These are phyloP conservation scores for Candida insectorum DNA, from an alignment of 805 yeast species.

Conservation along the genomic window DNA sequence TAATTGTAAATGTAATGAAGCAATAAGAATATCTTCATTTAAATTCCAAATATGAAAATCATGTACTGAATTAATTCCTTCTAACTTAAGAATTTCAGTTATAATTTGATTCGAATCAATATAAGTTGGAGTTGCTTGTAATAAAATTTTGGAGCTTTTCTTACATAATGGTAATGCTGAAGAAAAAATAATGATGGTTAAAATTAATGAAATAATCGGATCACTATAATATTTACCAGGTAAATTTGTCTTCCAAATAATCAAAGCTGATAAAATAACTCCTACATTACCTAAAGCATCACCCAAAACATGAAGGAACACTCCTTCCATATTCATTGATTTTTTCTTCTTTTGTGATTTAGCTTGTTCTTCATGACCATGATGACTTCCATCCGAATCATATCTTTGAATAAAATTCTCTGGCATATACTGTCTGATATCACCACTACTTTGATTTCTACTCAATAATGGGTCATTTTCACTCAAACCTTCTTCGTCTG, in stretches of 20 bases:
- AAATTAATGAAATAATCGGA: conserved; percentile 80
- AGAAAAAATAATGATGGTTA: conserved; percentile 84
- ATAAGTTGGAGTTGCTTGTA: conserved; percentile 90
- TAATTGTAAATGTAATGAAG: conserved; percentile 84
- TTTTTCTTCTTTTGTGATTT: conserved; percentile 30
- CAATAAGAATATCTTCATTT: conserved; percentile 81
- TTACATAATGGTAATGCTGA: conserved; percentile 89
- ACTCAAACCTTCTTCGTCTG: conserved; percentile 1
- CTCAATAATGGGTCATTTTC: conserved; percentile 6
- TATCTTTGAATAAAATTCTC: conserved; percentile 43
- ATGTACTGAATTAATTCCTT: conserved; percentile 80
- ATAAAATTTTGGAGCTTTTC: conserved; percentile 77
- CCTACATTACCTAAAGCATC: conserved; percentile 96
- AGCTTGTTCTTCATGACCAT: neutral
- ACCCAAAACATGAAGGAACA: conserved; percentile 89
- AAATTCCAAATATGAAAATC: conserved; percentile 97
- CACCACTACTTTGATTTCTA: conserved; percentile 9
- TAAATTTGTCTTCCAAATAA: conserved; percentile 91
- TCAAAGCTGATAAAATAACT: conserved; percentile 82
- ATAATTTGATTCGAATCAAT: conserved; percentile 74
- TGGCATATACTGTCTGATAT: conserved; percentile 41
- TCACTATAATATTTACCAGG: conserved; percentile 85
- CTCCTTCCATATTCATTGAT: conserved; percentile 97
- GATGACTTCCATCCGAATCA: conserved; percentile 24
- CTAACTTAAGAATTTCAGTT: conserved; percentile 60